Percentiles rank a stretch among this genome's conserved stretches.
Conservation (phyloP, 108 stramenopile genomes). For the Fragilaria radians region DNA sequence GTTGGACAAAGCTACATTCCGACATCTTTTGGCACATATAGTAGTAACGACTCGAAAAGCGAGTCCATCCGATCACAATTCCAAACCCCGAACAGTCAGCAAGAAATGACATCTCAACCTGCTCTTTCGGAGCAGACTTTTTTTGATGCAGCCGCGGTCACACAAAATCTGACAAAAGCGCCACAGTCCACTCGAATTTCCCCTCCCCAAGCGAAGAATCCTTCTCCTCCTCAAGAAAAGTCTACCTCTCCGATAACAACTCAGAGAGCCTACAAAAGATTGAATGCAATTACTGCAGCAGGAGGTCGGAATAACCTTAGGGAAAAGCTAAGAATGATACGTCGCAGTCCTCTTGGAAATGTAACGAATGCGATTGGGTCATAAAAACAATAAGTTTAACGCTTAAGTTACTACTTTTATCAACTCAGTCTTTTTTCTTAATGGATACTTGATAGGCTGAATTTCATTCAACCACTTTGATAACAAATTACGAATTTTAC, state of each 20-base stretch:
- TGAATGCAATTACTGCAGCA: background rate
- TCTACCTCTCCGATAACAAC: background rate
- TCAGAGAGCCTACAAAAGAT: background rate
- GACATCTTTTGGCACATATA: too few relatives aligned
- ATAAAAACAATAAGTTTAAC: background rate
- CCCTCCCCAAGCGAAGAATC: background rate
- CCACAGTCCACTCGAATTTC: background rate
- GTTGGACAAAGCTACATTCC: too few relatives aligned
- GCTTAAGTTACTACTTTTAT: background rate
- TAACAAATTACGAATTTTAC: slow-evolving; percentile 36
- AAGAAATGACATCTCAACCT: too few relatives aligned
- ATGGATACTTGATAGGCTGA: background rate
- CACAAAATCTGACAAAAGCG: too few relatives aligned
- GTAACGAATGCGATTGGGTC: background rate
- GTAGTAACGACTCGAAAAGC: too few relatives aligned
- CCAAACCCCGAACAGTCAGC: too few relatives aligned
- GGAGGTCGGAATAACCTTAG: background rate
- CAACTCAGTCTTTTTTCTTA: background rate
- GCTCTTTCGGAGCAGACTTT: too few relatives aligned
- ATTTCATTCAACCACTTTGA: slow-evolving; percentile 45
- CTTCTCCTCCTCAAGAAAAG: background rate
- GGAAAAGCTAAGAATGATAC: background rate
- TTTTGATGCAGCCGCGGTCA: too few relatives aligned
- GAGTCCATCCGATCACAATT: too few relatives aligned
- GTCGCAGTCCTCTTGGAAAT: background rate